Conservation (phyloP, 768 basidiomycete genomes). For the Mycena haematopus region DNA sequence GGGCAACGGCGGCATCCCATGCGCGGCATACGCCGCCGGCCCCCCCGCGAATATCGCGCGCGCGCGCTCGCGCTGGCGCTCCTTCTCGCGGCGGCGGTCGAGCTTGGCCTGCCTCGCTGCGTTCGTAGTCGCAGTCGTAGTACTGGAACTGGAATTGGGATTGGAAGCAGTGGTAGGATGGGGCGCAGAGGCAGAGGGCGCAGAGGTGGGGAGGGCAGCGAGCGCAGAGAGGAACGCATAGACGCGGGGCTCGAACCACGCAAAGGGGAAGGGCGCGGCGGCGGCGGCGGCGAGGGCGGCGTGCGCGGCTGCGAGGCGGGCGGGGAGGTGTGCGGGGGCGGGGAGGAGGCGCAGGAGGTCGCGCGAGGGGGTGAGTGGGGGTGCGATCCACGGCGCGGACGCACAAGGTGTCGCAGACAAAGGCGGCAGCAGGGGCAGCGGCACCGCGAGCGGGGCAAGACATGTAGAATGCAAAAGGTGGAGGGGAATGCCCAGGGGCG, state of each 20-base stretch:
- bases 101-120: background rate
- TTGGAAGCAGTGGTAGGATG: background rate
- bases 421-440: background rate
- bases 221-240: constrained; percentile 21
- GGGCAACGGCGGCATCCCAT: background rate
- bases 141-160: no score
- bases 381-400: background rate
- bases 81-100: constrained; percentile 1
- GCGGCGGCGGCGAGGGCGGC: constrained; percentile 8
- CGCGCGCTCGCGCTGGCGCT: constrained; percentile 11
- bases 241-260: constrained; percentile 25
- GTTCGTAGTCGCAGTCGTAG: background rate
- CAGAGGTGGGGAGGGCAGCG: background rate
- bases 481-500: constrained; percentile 15
- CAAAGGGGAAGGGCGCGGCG: constrained; percentile 20
- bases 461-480: constrained; percentile 11
- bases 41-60: constrained; percentile 23
- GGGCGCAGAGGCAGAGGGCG: background rate
- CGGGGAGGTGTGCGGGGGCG: constrained; percentile 5
- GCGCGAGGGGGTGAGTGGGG: background rate
- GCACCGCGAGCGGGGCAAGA: constrained; percentile 15
- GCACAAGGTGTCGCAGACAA: no score
- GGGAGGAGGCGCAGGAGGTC: constrained; percentile 27
- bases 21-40: background rate
- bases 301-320: constrained; percentile 17